phyloP scores from a whole-genome alignment of 2,329 filamentous ascomycete genomes.

The Westerdykella ornata region DNA sequence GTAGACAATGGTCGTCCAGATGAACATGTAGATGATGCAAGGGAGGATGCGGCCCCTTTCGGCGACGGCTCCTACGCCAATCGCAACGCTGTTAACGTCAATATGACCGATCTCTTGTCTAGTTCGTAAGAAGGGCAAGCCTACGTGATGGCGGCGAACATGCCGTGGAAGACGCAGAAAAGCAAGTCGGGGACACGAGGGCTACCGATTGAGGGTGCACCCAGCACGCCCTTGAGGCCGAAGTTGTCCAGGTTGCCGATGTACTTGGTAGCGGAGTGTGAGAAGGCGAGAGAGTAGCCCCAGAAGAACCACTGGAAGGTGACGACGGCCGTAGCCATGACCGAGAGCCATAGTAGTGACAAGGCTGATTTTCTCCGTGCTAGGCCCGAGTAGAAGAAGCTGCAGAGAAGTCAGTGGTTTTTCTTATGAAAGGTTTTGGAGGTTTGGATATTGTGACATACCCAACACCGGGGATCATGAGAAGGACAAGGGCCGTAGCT shows the following conservation, averaged over 20 bases:
- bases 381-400: conserved; percentile 90
- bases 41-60: conserved; percentile 85
- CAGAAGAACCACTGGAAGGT: conserved; percentile 96
- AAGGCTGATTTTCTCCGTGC: conserved; percentile 84
- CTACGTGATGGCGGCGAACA: conserved; percentile 84
- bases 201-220: conserved; percentile 66
- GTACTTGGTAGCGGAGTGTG: conserved; percentile 65
- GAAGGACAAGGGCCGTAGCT: conserved; percentile 69
- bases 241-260: conserved; percentile 76
- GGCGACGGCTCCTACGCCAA: conserved; percentile 77
- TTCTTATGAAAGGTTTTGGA: conserved; percentile 10
- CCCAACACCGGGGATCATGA: conserved; percentile 90
- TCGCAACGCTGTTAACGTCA: conserved; percentile 55
- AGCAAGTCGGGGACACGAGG: conserved; percentile 70
- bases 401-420: conserved; percentile 19
- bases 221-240: conserved; percentile 70
- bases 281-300: conserved; percentile 81
- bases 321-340: conserved; percentile 72
- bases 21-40: conserved; percentile 84
- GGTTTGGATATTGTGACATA: conserved; percentile 30
- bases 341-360: conserved; percentile 75
- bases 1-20: conserved; percentile 86
- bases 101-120: neutral
- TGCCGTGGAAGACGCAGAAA: conserved; percentile 80
- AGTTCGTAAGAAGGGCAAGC: conserved; percentile 28